Conservation (phyloP, 805 yeast species). For the Yarrowia sp. region DNA sequence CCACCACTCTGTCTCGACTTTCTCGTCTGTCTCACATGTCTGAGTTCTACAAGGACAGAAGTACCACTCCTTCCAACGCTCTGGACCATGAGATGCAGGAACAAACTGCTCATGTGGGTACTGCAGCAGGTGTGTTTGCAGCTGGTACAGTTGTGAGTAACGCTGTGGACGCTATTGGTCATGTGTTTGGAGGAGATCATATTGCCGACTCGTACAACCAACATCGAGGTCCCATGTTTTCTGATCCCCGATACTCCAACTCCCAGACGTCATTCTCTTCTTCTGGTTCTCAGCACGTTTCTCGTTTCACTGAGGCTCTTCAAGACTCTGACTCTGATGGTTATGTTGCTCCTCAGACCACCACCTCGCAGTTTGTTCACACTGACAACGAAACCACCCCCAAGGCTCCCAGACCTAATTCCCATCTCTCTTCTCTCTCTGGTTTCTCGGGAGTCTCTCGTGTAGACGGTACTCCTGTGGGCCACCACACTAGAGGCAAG, state of each 20-base stretch:
- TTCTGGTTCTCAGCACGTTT: not conserved
- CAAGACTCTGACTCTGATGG: not conserved
- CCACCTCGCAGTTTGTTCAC: not conserved
- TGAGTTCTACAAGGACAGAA: slow-evolving; percentile 17
- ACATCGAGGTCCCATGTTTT: not conserved
- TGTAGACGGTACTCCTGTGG: slow-evolving; percentile 8
- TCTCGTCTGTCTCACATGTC: not conserved
- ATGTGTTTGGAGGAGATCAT: not conserved
- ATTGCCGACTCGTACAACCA: slow-evolving; percentile 8
- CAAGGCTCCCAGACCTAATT: not conserved
- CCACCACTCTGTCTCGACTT: not conserved
- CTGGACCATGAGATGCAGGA: not conserved
- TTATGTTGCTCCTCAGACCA: not conserved
- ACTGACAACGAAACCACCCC: not conserved
- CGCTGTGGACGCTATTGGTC: not conserved
- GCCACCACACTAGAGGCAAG: not conserved
- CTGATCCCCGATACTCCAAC: not conserved
- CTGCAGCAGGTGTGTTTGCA: too few species aligned
- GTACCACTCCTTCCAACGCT: slow-evolving; percentile 11
- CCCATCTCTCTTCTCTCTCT: not conserved
- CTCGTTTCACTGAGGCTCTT: slow-evolving; percentile 3
- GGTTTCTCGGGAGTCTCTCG: not conserved
- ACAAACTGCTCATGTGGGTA: too few species aligned
- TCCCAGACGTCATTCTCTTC: not conserved
- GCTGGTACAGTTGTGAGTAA: too few species aligned